Conservation (phyloP, 129 eudicot species). For the Flaveria linearis region DNA sequence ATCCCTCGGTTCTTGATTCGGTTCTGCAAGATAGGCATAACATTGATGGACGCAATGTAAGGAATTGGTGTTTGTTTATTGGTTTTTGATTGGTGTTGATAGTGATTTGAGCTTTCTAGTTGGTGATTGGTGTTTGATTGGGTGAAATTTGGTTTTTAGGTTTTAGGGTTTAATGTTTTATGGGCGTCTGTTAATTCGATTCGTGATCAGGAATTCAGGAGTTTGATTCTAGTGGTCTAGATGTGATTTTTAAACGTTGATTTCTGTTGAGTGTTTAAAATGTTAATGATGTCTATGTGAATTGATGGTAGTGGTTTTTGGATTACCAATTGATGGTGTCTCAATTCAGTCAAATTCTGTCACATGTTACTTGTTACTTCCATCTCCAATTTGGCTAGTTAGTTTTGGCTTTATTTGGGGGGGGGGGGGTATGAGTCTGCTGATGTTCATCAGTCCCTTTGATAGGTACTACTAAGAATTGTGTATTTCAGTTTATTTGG, state of each 20-base stretch:
- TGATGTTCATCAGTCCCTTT: constrained; percentile 6
- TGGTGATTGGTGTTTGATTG: neutral
- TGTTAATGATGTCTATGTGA: constrained; percentile 1
- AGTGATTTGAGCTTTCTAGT: neutral
- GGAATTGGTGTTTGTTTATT: neutral
- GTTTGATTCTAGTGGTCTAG: no score
- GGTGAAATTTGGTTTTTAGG: neutral
- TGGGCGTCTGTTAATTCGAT: neutral
- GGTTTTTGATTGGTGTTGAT: neutral
- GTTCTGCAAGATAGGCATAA: constrained; percentile 61
- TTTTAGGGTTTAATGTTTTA: constrained; percentile 4
- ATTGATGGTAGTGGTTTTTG: neutral
- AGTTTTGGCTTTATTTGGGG: neutral
- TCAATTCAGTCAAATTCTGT: neutral
- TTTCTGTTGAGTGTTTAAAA: neutral
- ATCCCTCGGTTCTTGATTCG: constrained; percentile 59
- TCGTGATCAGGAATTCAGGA: neutral
- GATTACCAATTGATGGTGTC: neutral
- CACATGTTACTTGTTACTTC: neutral
- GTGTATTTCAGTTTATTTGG: neutral
- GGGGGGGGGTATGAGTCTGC: neutral
- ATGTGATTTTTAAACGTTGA: no score
- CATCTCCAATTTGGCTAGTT: neutral
- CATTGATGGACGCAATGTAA: constrained; percentile 62
- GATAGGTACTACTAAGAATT: constrained; percentile 1